Evolutionary conservation across 2,329 filamentous ascomycete species (phyloP).

Genomic region (Colletotrichum orbiculare): DNA sequence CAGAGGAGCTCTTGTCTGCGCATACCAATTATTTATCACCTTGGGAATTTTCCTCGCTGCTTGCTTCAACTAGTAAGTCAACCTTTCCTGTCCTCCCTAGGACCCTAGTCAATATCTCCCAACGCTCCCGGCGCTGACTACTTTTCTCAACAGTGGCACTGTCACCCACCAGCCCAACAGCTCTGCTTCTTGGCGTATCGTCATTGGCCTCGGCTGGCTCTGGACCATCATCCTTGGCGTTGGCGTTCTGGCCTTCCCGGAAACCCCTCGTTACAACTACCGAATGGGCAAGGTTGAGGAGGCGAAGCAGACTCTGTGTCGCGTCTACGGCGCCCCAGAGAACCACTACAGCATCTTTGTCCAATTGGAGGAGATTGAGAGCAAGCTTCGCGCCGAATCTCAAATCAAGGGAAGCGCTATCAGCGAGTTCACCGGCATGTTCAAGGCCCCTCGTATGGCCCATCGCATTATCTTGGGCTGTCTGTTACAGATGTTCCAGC

Average conservation of each 20-base stretch:
- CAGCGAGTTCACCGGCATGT: conserved; percentile 66
- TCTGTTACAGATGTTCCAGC: conserved; percentile 72
- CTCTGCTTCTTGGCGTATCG: conserved; percentile 70
- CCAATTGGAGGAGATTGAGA: conserved; percentile 65
- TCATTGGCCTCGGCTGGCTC: conserved; percentile 64
- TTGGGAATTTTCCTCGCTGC: conserved; percentile 72
- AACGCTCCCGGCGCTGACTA: conserved; percentile 41
- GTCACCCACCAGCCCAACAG: conserved; percentile 53
- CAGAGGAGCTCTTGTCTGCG: conserved; percentile 72
- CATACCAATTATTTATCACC: conserved; percentile 79
- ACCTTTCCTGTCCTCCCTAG: neutral
- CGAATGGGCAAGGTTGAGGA: conserved; percentile 58
- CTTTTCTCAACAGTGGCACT: conserved; percentile 70
- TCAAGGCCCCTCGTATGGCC: conserved; percentile 71
- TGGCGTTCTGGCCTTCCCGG: conserved; percentile 62
- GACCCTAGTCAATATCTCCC: neutral
- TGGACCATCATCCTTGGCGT: conserved; percentile 61
- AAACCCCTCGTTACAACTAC: conserved; percentile 64
- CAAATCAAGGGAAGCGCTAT: conserved; percentile 52
- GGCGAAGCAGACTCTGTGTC: conserved; percentile 59
- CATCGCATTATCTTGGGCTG: conserved; percentile 72
- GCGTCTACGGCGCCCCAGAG: conserved; percentile 56
- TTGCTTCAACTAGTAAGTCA: conserved; percentile 59
- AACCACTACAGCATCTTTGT: conserved; percentile 58
- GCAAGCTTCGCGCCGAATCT: conserved; percentile 62